Evolutionary conservation across 345 rosid genomes (phyloP).

Genomic region (Nephelium lappaceum): DNA sequence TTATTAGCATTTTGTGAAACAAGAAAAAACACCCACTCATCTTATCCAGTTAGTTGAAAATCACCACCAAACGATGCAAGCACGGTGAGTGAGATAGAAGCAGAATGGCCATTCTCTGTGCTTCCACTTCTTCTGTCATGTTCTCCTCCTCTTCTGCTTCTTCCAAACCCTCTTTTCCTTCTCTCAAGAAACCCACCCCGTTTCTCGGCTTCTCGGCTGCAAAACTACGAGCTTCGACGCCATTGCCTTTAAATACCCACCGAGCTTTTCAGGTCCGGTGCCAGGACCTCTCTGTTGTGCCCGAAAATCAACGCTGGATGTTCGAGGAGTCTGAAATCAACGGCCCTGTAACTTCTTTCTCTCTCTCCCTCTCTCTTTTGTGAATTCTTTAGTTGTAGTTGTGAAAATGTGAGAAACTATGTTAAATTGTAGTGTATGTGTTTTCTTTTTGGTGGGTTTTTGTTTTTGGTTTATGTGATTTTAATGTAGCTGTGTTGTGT

Average conservation of each 20-base stretch:
- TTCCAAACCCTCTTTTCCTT: conserved; percentile 18
- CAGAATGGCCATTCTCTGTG: conserved; percentile 47
- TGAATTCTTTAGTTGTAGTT: background rate
- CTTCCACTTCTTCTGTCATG: conserved; percentile 36
- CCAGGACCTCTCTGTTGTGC: conserved; percentile 54
- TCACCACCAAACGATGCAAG: background rate
- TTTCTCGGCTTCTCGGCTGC: conserved; percentile 46
- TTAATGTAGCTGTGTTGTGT: background rate
- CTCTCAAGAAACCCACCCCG: conserved; percentile 23
- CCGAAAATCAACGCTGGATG: conserved; percentile 76
- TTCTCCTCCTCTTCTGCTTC: conserved; percentile 30
- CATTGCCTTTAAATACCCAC: conserved; percentile 23
- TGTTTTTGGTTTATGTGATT: background rate
- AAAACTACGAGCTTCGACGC: conserved; percentile 37
- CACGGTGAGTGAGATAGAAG: background rate
- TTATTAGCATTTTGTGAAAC: background rate
- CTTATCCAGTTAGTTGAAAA: conserved; percentile 35
- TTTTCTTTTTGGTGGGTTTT: background rate
- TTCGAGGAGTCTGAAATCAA: conserved; percentile 62
- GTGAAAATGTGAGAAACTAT: background rate
- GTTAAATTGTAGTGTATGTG: background rate
- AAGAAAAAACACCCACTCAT: background rate
- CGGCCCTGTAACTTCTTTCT: conserved; percentile 58
- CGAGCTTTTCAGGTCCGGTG: conserved; percentile 49
- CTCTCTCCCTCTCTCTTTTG: background rate